phyloP scores from a whole-genome alignment of 2,329 filamentous ascomycete species.

The Cordyceps cateniannulata region DNA sequence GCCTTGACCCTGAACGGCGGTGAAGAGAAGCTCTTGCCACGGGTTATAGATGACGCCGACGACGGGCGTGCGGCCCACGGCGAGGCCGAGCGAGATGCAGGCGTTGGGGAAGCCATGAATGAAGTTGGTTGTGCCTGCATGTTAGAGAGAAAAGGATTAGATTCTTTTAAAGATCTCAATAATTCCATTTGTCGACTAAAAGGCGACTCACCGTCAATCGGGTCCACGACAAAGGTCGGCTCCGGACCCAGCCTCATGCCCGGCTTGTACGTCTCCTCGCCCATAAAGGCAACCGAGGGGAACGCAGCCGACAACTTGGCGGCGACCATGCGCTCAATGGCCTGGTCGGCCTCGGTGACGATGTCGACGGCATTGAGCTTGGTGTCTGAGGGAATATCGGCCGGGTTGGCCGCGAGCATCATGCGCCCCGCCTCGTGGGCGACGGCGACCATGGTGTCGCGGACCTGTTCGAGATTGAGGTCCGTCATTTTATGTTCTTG shows the following conservation, averaged over 20 bases:
- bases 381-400: slow-evolving; percentile 48
- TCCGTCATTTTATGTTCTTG: slow-evolving; percentile 38
- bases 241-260: slow-evolving; percentile 55
- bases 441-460: slow-evolving; percentile 52
- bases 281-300: slow-evolving; percentile 58
- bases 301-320: slow-evolving; percentile 44
- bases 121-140: slow-evolving; percentile 61
- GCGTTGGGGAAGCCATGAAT: slow-evolving; percentile 69
- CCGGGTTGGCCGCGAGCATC: slow-evolving; percentile 56
- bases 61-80: slow-evolving; percentile 52
- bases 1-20: slow-evolving; percentile 61
- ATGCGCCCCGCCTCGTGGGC: slow-evolving; percentile 59
- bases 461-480: slow-evolving; percentile 54
- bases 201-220: slow-evolving; percentile 57
- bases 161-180: too few relatives aligned
- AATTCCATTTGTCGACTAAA: too few relatives aligned
- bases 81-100: slow-evolving; percentile 70
- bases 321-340: slow-evolving; percentile 57
- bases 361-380: slow-evolving; percentile 65
- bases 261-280: slow-evolving; percentile 70
- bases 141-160: not conserved
- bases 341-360: slow-evolving; percentile 62
- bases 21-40: slow-evolving; percentile 63
- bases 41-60: slow-evolving; percentile 79
- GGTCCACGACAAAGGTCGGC: slow-evolving; percentile 76